phyloP scores from a whole-genome alignment of 2,329 filamentous ascomycete species.

The Pyricularia sp. region DNA sequence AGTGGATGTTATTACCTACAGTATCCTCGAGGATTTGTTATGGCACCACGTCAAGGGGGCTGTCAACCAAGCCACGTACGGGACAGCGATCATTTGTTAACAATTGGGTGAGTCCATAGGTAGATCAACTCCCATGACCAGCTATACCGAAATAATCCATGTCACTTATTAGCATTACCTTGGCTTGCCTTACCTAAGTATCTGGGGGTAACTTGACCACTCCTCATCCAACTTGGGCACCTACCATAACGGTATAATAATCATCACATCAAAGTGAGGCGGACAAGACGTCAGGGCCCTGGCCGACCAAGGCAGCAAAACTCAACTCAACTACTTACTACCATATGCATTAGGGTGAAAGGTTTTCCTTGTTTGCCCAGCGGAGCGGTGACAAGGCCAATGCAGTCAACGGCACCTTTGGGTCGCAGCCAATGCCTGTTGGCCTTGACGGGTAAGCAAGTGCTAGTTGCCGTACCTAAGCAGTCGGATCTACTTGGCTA shows the following conservation, averaged over 20 bases:
- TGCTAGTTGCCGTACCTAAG: background rate
- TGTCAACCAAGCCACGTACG: background rate
- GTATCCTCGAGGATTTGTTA: background rate
- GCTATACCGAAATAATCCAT: background rate
- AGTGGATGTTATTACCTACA: background rate
- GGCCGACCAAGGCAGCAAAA: background rate
- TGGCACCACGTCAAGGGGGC: background rate
- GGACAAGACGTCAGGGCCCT: background rate
- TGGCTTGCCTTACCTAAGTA: background rate
- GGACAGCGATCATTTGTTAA: background rate
- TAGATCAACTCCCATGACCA: background rate
- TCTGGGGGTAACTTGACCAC: background rate
- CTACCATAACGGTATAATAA: background rate
- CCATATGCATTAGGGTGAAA: background rate
- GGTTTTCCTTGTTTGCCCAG: background rate
- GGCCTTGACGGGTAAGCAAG: background rate
- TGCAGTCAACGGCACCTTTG: background rate
- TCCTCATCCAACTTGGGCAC: background rate
- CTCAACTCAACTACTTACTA: background rate
- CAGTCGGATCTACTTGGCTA: background rate
- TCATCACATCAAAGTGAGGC: background rate
- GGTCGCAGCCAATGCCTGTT: background rate
- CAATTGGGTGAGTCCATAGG: background rate
- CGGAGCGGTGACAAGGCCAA: background rate
- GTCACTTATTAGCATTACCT: background rate